Evolutionary conservation across 1,284 basidiomycete genomes (phyloP).

Genomic region (Takashimella koratensis): DNA sequence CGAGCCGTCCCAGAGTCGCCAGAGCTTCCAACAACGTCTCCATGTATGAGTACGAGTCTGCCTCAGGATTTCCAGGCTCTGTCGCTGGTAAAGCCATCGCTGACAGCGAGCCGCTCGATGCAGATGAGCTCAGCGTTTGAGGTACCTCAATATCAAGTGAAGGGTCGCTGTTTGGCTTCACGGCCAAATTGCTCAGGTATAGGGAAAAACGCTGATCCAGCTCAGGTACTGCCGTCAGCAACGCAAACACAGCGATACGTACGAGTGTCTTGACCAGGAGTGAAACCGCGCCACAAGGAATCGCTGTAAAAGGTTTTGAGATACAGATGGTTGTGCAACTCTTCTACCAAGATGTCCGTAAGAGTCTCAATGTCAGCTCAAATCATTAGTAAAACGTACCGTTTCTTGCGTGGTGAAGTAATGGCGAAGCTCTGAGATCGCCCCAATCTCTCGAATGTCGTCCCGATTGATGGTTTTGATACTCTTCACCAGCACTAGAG

Average conservation of each 20-base stretch:
- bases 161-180: conserved; percentile 71
- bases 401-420: conserved; percentile 86
- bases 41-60: conserved; percentile 89
- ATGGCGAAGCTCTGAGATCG: conserved; percentile 78
- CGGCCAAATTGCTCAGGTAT: conserved; percentile 66
- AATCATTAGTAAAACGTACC: conserved; percentile 53
- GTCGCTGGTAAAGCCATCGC: conserved; percentile 7
- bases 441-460: conserved; percentile 92
- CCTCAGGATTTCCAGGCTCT: conserved; percentile 66
- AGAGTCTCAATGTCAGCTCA: conserved; percentile 60
- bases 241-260: conserved; percentile 38
- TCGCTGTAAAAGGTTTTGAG: conserved; percentile 97
- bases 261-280: conserved; percentile 73
- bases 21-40: conserved; percentile 91
- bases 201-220: conserved; percentile 47
- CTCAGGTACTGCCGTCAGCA: not conserved
- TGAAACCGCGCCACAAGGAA: conserved; percentile 80
- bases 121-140: conserved; percentile 3
- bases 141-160: not conserved
- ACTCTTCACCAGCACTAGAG: conserved; percentile 80
- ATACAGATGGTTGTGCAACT: conserved; percentile 96
- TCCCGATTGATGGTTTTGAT: conserved; percentile 86
- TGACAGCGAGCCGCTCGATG: conserved; percentile 17
- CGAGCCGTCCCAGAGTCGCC: conserved; percentile 83
- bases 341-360: conserved; percentile 89